Conservation (phyloP, 2,329 filamentous ascomycete species). For the Ophiostoma sp. region DNA sequence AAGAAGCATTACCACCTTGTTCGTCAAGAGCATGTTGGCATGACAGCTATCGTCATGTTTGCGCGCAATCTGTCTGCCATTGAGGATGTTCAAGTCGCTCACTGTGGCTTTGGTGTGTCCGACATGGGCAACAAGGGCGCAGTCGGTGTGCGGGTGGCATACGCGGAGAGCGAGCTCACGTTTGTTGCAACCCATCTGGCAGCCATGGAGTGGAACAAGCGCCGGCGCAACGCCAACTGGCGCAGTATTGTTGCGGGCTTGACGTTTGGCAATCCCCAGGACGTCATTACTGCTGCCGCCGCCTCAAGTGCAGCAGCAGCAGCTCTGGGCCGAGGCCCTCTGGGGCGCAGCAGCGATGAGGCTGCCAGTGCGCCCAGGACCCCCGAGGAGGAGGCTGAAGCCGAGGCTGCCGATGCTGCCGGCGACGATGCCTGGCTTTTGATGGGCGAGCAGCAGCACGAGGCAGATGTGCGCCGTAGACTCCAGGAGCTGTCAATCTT, state of each 20-base stretch:
- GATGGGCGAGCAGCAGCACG: constrained; percentile 22
- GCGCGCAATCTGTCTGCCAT: constrained; percentile 59
- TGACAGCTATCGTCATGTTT: constrained; percentile 87
- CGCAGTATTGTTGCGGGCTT: constrained; percentile 71
- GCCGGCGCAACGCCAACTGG: constrained; percentile 82
- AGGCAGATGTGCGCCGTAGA: constrained; percentile 26
- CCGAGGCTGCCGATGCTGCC: constrained; percentile 22
- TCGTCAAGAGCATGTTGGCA: constrained; percentile 68
- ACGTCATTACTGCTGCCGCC: constrained; percentile 28
- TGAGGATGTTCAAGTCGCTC: constrained; percentile 64
- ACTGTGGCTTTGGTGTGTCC: constrained; percentile 75
- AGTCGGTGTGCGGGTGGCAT: constrained; percentile 68
- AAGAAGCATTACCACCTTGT: constrained; percentile 61
- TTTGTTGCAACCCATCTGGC: constrained; percentile 86
- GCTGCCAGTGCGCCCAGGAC: constrained; percentile 26
- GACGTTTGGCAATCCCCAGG: constrained; percentile 60
- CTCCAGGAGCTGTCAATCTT: constrained; percentile 64
- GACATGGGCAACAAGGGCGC: constrained; percentile 97
- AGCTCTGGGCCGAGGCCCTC: constrained; percentile 15
- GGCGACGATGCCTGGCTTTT: constrained; percentile 36
- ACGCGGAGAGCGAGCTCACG: constrained; percentile 62
- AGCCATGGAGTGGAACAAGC: constrained; percentile 74
- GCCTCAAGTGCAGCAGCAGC: not conserved
- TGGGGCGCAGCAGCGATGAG: constrained; percentile 25
- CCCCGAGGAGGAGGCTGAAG: constrained; percentile 37